Base-by-base conservation (phyloP, 108 stramenopile genomes). In the Nitzschia sp. region DNA sequence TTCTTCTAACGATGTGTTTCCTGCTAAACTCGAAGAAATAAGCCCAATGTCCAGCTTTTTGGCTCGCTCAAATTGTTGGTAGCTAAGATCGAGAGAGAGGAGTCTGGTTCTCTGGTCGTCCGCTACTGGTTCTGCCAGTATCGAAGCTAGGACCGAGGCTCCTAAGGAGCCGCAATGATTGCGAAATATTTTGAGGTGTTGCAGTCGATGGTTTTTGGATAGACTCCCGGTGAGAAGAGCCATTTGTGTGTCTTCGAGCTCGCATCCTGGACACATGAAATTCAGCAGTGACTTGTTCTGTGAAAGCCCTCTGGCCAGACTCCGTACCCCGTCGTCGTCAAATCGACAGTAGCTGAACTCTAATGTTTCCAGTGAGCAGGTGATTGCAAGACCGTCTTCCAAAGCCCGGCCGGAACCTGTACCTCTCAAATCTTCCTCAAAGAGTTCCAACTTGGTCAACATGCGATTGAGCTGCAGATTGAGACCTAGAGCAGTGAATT, bases 1-100 rank as follows among this genome's bases (percentile, higher is more conserved):
- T 15, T 32, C 26, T 19, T 16, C 38, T 11, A 67, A 53, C 3
- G 52, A 48, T 35, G 52, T n/a, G 33, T 67, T 67, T 4, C 27
- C 13, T 8, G 35, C 4, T 22, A 67, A 21, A 23, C 25, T 35
- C 6, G 19, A 27, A 19, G 35, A 6, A 33, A 67, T 8, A 26
- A 55, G 19, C 13, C 31, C 46, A 41, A 53, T 15, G 21, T 53
- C 36, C 8, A 67, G 36, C 32, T 41, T 33, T 47, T 38, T 38
- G 8, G 52, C 53, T 53, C 66, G 66, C 35, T 67, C 66, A 35
- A 34, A 25, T 9, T 67, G 66, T 41, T 67, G 66, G 33, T 67
- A 48, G 33, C 54, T 53, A 28, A 67, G 22, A 27, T 67, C 66
- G 3, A 67, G 53, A 11, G 52, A 45, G 5, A 22, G 4, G 3